A percentile compares a stretch with the other conserved stretches of the same genome.
Evolutionary conservation across 2,329 filamentous ascomycete genomes (phyloP).

Genomic region (Neofusicoccum umdonicola): DNA sequence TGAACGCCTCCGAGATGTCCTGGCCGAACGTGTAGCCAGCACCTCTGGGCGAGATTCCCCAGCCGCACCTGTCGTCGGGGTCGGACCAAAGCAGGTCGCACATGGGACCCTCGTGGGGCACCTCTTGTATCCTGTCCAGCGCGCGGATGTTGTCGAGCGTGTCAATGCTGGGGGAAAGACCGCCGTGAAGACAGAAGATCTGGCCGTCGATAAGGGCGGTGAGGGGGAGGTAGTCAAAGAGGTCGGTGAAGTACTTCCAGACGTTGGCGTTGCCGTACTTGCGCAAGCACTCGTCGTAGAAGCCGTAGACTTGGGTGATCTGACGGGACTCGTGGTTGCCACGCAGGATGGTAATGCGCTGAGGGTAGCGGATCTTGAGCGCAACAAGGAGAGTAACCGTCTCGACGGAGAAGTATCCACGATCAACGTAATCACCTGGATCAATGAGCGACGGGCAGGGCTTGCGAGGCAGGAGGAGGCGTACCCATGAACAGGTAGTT

Average conservation of each 20-base stretch:
- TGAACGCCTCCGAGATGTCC: conserved; percentile 98
- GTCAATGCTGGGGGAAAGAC: conserved; percentile 69
- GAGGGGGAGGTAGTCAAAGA: conserved; percentile 74
- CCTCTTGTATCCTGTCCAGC: conserved; percentile 59
- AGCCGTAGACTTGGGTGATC: conserved; percentile 76
- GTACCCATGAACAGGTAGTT: conserved; percentile 99
- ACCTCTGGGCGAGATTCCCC: conserved; percentile 92
- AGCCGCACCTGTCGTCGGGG: conserved; percentile 92
- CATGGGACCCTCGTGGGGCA: conserved; percentile 74
- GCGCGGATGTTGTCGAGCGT: conserved; percentile 68
- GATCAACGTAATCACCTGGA: conserved; percentile 92
- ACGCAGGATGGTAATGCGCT: conserved; percentile 96
- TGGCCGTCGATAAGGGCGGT: conserved; percentile 73
- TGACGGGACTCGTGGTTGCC: conserved; percentile 81
- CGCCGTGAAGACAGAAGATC: conserved; percentile 71
- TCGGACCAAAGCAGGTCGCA: conserved; percentile 80
- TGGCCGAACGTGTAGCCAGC: conserved; percentile 94
- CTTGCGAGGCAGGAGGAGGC: conserved; percentile 21
- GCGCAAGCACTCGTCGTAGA: conserved; percentile 74
- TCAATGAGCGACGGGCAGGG: conserved; percentile 14
- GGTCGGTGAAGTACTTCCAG: conserved; percentile 76
- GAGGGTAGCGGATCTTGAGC: conserved; percentile 96
- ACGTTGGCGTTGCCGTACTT: conserved; percentile 77
- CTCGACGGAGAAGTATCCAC: conserved; percentile 98
- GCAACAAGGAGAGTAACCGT: conserved; percentile 94